Percentiles rank a stretch among this genome's conserved stretches.
Conservation (phyloP, 768 basidiomycete genomes). For the Suillus decipiens region DNA sequence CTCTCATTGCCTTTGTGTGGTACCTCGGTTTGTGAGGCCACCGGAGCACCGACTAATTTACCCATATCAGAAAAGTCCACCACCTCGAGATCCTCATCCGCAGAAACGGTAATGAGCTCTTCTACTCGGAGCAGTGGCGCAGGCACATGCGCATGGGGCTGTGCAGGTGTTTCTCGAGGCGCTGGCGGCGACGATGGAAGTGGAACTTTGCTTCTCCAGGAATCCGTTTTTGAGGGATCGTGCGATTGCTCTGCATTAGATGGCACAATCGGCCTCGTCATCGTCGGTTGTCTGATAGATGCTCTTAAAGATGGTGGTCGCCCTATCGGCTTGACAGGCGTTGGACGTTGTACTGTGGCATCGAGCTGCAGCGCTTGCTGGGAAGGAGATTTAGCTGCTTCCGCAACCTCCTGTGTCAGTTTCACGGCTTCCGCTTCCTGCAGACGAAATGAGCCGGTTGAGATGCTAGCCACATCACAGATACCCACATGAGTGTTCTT, state of each 20-base stretch:
- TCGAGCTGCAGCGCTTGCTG: slow-evolving; percentile 12
- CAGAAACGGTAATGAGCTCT: slow-evolving; percentile 40
- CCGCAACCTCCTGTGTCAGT: slow-evolving; percentile 50
- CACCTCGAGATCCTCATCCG: slow-evolving; percentile 70
- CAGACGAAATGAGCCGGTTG: slow-evolving; percentile 17
- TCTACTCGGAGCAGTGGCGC: slow-evolving; percentile 34
- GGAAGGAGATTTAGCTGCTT: slow-evolving; percentile 38
- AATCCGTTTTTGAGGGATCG: slow-evolving; percentile 43
- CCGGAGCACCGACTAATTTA: slow-evolving; percentile 55
- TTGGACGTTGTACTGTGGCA: slow-evolving; percentile 11
- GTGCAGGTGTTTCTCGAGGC: slow-evolving; percentile 32
- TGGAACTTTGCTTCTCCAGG: slow-evolving; percentile 60
- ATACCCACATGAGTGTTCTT: slow-evolving; percentile 22
- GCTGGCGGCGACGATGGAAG: slow-evolving; percentile 30
- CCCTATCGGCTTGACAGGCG: slow-evolving; percentile 22
- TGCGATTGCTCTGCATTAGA: slow-evolving; percentile 28
- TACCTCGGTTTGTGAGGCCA: slow-evolving; percentile 22
- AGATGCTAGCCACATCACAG: slow-evolving; percentile 12
- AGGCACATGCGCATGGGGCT: slow-evolving; percentile 39
- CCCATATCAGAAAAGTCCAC: slow-evolving; percentile 80
- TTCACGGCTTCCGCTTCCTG: slow-evolving; percentile 42
- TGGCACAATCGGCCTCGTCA: not conserved
- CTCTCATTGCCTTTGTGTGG: slow-evolving; percentile 22
- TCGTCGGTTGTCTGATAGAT: slow-evolving; percentile 26
- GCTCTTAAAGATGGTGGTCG: slow-evolving; percentile 39